Percentiles rank a stretch among this genome's conserved stretches.
These are phyloP conservation scores for Mariannaea elegans DNA, from an alignment of 2,329 filamentous ascomycete genomes.

Conservation along the genomic window DNA sequence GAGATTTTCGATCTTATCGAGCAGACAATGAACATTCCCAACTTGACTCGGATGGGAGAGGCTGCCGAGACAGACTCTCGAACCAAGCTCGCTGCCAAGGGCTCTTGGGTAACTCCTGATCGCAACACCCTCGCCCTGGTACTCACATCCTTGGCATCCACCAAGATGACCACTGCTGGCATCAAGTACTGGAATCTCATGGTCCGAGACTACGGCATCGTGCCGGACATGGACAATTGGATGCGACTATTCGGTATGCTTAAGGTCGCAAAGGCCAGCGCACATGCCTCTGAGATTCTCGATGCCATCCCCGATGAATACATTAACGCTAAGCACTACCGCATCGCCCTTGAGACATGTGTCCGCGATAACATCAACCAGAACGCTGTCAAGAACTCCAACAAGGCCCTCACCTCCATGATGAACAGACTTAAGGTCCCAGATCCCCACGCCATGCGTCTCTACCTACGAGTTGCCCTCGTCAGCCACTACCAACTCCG, in stretches of 20 bases:
- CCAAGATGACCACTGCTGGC: slow-evolving; percentile 69
- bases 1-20: slow-evolving; percentile 80
- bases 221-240: slow-evolving; percentile 78
- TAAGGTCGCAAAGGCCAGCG: slow-evolving; percentile 71
- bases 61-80: slow-evolving; percentile 14
- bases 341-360: slow-evolving; percentile 78
- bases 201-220: slow-evolving; percentile 66
- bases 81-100: slow-evolving; percentile 24
- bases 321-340: slow-evolving; percentile 65
- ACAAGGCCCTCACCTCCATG: slow-evolving; percentile 73
- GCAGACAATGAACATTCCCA: slow-evolving; percentile 81
- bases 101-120: slow-evolving; percentile 55
- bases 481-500: slow-evolving; percentile 54
- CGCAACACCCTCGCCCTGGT: slow-evolving; percentile 74
- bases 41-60: slow-evolving; percentile 49
- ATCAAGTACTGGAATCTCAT: slow-evolving; percentile 81
- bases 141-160: slow-evolving; percentile 68
- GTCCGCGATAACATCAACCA: slow-evolving; percentile 79
- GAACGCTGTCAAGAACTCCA: slow-evolving; percentile 73
- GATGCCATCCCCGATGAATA: slow-evolving; percentile 57
- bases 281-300: slow-evolving; percentile 67
- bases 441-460: slow-evolving; percentile 60
- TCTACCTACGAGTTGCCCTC: slow-evolving; percentile 66
- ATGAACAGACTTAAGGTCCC: slow-evolving; percentile 48
- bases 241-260: slow-evolving; percentile 74